These are phyloP conservation scores for Trypanosoma vivax DNA, from an alignment of 208 protist species.

Conservation along the genomic window DNA sequence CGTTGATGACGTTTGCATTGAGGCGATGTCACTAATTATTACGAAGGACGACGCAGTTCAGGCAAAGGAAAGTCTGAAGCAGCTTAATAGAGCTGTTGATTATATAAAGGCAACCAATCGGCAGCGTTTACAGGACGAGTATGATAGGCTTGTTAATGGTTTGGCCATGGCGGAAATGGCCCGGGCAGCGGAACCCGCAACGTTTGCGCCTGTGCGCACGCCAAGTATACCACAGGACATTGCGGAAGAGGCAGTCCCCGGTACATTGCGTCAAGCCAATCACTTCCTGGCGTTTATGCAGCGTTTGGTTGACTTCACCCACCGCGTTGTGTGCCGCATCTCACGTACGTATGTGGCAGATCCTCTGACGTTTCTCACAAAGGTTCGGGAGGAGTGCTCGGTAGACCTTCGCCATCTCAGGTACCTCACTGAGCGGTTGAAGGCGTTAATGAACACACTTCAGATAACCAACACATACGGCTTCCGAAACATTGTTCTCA, in stretches of 20 bases:
- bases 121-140: conserved; percentile 90
- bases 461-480: conserved; percentile 92
- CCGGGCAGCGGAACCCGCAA: conserved; percentile 19
- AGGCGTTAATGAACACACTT: conserved; percentile 93
- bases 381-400: conserved; percentile 83
- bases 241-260: conserved; percentile 93
- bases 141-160: conserved; percentile 89
- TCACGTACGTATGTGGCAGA: conserved; percentile 85
- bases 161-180: conserved; percentile 77
- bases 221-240: conserved; percentile 62
- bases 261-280: conserved; percentile 92
- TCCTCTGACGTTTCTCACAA: conserved; percentile 82
- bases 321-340: conserved; percentile 78
- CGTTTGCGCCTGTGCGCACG: conserved; percentile 6
- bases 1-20: conserved; percentile 99
- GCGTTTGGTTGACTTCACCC: conserved; percentile 93
- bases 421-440: conserved; percentile 87
- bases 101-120: conserved; percentile 83
- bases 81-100: conserved; percentile 63
- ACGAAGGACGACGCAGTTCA: conserved; percentile 84
- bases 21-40: conserved; percentile 95
- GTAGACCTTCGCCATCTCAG: conserved; percentile 81
- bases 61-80: conserved; percentile 78
- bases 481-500: conserved; percentile 86
- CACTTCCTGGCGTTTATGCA: conserved; percentile 94